Base-by-base conservation (phyloP, 2,329 filamentous ascomycete species). In the Fusarium camptoceras region DNA sequence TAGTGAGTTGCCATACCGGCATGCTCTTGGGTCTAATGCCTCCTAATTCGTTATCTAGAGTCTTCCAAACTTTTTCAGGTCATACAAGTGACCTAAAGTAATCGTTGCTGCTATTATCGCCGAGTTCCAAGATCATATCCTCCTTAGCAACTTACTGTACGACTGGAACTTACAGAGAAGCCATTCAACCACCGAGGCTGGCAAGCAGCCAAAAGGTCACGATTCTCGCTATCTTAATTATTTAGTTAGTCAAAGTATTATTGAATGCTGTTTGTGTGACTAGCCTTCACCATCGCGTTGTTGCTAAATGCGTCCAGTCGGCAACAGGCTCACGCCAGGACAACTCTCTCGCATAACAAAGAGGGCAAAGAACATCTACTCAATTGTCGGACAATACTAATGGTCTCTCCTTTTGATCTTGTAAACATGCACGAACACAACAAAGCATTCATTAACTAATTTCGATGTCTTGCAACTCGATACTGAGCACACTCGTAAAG, bases 51-150 rank as follows among this genome's bases (percentile, higher is more conserved):
- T 7, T 22, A 20, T 37, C 5, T 11, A 47, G 3, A 18, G 9
- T 8, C 6, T 3, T 30, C 9, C 18, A 11, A 20, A 1, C 4
- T 7, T 14, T 3, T 10, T 4, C 1, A 14, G 1, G 1, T 14
- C 10, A 27, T 15, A 6, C 6, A 16, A 12, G 6, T 25, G 5
- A 16, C 10, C 2, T 28, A 3, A 11, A 7, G 6, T 8, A 11
- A 9, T 8, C 2, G 6, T 37, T 10, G 22, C 9, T 15, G 18
- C 3, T 20, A 28, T 28, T 59, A 27, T 65, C 10, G 16, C 14
- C 12, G 20, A 65, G 48, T 53, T 34, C 20, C 62, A 64, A 24
- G 25, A 12, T 6, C 18, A 12, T 24, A 8, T 9, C 25, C 12
- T 24, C 10, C 9, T 2, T 4, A 22, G 15, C n/a, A 8, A 14